Base-by-base conservation (phyloP, 768 basidiomycete genomes). In the Boletus fagicola region DNA sequence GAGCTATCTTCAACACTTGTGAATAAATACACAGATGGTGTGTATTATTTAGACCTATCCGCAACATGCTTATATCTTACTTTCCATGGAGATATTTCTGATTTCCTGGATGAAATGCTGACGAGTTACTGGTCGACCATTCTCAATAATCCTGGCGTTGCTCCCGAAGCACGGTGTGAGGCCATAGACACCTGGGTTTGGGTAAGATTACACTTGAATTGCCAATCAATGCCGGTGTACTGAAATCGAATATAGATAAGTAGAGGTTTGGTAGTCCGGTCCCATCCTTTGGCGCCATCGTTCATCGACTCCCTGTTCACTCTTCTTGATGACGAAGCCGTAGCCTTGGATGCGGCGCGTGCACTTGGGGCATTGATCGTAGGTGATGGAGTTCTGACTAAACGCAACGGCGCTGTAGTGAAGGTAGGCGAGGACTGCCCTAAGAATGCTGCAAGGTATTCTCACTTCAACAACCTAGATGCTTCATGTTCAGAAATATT, bases 21-120 rank as follows among this genome's bases (percentile, higher is more conserved):
- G 28, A 97, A 98, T 70, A 92, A 94, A 70, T 82, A 85, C 38
- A 76, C 78, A 11, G 79, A 85, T 40, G 85, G 94, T 93, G 48
- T 93, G 48, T 60, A 44, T 22, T 22, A 4, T 28, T 20, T 4
- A 24, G 11, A 43, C 33, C 10, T 28, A 8, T 43, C 51, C 53
- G 18, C 8, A 7, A 49, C 36, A 54, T 46, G n/a, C 26, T n/a
- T 48, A 12, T 8, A 42, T 24, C 4, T 48, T 36, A 48, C 31
- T 46, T 47, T 11, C 4, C 20, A 16, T 36, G 55, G 11, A 88
- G 87, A 80, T 47, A 64, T 84, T 8, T 65, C 71, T 0, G 56
- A 65, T 1, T 87, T 88, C 60, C 68, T 78, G 71, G 66, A 70
- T 53, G 55, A 69, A 38, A 77, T 75, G 53, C 64, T 83, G 16